These are phyloP conservation scores for Boletus rufocinnamomeus DNA, from an alignment of 768 basidiomycete genomes.

Conservation along the genomic window DNA sequence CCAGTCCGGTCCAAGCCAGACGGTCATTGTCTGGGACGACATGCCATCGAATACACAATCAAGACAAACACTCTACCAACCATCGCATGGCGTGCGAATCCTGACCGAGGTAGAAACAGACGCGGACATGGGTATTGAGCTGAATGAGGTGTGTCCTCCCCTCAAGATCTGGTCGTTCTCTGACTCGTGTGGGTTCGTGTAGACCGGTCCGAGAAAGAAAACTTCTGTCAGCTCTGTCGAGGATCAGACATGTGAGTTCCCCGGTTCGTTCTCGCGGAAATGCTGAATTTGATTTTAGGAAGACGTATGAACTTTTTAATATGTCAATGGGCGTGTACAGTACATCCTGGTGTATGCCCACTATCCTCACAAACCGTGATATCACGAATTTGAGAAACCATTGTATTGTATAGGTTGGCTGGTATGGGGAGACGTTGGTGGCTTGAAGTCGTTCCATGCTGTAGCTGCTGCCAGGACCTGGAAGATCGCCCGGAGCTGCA, in stretches of 20 bases:
- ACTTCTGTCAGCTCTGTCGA: neutral
- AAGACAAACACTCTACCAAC: neutral
- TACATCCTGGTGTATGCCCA: neutral
- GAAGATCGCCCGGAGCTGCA: no score
- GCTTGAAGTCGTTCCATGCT: no score
- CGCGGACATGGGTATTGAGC: neutral
- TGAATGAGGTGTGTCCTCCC: neutral
- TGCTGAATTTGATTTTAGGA: neutral
- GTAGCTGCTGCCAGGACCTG: no score
- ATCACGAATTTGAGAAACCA: no score
- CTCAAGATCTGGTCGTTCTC: neutral
- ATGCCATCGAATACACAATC: neutral
- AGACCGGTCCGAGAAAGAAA: neutral
- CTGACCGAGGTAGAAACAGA: no score
- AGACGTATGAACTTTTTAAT: neutral
- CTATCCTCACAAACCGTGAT: no score
- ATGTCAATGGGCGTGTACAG: neutral
- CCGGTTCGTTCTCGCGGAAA: neutral
- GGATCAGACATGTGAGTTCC: neutral
- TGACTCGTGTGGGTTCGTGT: neutral
- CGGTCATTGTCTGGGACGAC: slow-evolving; percentile 9
- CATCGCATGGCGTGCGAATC: neutral
- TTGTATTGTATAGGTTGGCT: no score
- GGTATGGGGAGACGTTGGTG: no score
- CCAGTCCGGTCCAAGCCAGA: neutral